Conservation (phyloP, 2,329 filamentous ascomycete genomes). For the Didymella exigua region DNA sequence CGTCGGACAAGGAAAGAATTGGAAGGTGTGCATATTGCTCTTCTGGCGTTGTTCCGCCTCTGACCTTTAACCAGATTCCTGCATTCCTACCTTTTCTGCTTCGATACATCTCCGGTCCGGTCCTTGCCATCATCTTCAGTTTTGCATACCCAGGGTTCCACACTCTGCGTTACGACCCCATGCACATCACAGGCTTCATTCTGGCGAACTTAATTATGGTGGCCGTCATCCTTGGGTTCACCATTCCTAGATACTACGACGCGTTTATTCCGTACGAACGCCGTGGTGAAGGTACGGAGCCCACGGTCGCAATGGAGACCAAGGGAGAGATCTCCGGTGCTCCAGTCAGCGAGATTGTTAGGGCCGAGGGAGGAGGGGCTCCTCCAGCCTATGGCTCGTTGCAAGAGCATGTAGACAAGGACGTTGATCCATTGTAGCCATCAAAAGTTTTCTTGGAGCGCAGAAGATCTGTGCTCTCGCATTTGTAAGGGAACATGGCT, state of each 20-base stretch:
- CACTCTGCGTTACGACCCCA: slow-evolving; percentile 38
- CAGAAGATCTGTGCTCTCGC: background rate
- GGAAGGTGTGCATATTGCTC: no score
- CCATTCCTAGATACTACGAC: slow-evolving; percentile 61
- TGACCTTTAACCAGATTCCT: no score
- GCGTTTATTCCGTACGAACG: slow-evolving; percentile 57
- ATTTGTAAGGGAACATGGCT: background rate
- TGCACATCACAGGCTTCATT: slow-evolving; percentile 46
- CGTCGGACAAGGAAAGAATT: slow-evolving; percentile 61
- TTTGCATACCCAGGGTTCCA: slow-evolving; percentile 46
- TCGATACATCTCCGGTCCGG: slow-evolving; percentile 42
- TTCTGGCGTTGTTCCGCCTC: no score
- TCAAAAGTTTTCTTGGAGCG: background rate
- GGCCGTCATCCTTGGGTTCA: slow-evolving; percentile 55
- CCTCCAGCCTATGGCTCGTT: slow-evolving; percentile 8
- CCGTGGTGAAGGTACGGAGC: slow-evolving; percentile 53
- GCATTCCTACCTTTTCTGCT: slow-evolving; percentile 56
- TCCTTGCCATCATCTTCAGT: slow-evolving; percentile 43
- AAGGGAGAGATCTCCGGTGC: slow-evolving; percentile 35
- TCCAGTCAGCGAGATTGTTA: slow-evolving; percentile 12
- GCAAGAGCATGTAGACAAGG: slow-evolving; percentile 9
- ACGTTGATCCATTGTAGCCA: background rate
- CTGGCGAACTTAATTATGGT: slow-evolving; percentile 48
- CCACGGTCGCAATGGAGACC: slow-evolving; percentile 33
- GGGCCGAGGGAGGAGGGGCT: slow-evolving; percentile 4